phyloP scores from a whole-genome alignment of 1,284 basidiomycete genomes.

The Vanrija pseudolonga region DNA sequence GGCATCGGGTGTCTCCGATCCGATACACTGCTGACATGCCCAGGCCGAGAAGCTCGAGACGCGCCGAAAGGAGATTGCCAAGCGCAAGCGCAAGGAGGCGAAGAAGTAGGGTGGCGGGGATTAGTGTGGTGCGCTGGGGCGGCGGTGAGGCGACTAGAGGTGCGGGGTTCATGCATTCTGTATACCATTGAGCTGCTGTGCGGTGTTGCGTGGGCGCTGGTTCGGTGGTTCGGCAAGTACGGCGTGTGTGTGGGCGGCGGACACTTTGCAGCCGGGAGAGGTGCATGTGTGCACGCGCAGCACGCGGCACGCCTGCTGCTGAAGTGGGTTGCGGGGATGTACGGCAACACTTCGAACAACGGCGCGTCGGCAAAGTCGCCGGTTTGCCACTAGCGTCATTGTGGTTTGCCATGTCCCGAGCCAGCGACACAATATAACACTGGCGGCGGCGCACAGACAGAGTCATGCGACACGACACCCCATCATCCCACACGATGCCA shows the following conservation, averaged over 20 bases:
- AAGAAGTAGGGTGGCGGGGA: constrained; percentile 6
- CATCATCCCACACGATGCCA: constrained; percentile 9
- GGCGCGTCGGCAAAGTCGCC: background rate
- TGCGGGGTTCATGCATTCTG: constrained; percentile 7
- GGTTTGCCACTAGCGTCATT: background rate
- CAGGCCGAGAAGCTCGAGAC: constrained; percentile 61
- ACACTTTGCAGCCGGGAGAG: no score
- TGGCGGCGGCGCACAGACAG: background rate
- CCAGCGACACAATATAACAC: background rate
- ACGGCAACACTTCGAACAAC: no score
- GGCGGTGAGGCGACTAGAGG: background rate
- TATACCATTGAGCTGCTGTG: background rate
- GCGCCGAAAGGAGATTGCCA: constrained; percentile 60
- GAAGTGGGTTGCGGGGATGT: no score
- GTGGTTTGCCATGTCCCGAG: background rate
- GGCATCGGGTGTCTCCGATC: background rate
- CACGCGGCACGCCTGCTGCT: no score
- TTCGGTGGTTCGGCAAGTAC: no score
- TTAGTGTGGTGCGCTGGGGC: no score
- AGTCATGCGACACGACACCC: background rate
- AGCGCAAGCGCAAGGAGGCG: constrained; percentile 56
- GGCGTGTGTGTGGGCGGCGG: no score
- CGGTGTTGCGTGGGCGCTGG: no score
- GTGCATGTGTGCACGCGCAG: no score
- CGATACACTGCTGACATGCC: background rate